phyloP scores from a whole-genome alignment of 129 eudicot species.

The Flaveria linearis region DNA sequence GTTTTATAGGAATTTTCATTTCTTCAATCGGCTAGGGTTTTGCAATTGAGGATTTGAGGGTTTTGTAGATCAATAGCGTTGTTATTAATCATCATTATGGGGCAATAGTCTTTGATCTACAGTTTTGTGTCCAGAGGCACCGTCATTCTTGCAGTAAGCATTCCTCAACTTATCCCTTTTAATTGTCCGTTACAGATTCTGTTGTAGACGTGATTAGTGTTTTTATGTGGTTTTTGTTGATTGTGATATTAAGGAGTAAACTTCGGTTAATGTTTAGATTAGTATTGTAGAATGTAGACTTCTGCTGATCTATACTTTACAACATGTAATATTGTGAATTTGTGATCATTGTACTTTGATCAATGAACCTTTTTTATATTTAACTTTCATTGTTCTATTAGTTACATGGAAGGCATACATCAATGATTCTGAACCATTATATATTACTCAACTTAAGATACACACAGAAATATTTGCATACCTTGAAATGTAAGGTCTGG shows the following conservation, averaged over 20 bases:
- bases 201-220: slow-evolving; percentile 14
- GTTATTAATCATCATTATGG: slow-evolving; percentile 25
- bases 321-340: neutral
- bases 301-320: neutral
- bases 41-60: neutral
- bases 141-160: slow-evolving; percentile 50
- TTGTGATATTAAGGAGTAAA: neutral
- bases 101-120: slow-evolving; percentile 50
- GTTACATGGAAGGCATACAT: neutral
- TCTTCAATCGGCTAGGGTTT: neutral
- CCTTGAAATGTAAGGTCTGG: too few relatives aligned
- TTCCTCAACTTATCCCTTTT: neutral
- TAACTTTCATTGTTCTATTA: neutral
- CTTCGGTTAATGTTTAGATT: neutral
- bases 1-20: too few relatives aligned
- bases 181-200: neutral
- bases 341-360: neutral
- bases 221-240: neutral
- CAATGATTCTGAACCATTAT: too few relatives aligned
- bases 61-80: slow-evolving; percentile 4
- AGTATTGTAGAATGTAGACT: neutral
- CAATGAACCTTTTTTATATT: neutral
- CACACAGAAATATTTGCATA: too few relatives aligned
- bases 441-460: too few relatives aligned
- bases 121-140: slow-evolving; percentile 54